phyloP scores from a whole-genome alignment of 179 eudicot genomes.

The Actinidia chinensis region DNA sequence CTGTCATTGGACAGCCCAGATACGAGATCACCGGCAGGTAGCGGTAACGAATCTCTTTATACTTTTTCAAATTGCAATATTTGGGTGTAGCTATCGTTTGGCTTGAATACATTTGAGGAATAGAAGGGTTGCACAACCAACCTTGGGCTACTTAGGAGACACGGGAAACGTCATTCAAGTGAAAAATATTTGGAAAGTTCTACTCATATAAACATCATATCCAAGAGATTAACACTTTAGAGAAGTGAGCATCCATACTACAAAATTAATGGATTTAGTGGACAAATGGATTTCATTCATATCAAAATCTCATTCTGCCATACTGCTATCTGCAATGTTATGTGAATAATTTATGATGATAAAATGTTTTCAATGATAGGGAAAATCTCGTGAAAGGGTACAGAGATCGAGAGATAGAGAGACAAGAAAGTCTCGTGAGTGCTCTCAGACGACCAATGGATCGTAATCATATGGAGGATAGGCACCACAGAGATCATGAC shows the following conservation, averaged over 20 bases:
- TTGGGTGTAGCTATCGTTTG: too few relatives aligned
- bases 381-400: constrained; percentile 84
- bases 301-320: not conserved
- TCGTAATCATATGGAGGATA: constrained; percentile 77
- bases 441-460: constrained; percentile 85
- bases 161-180: not conserved
- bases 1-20: constrained; percentile 90
- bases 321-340: not conserved
- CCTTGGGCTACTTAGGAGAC: not conserved
- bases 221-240: not conserved
- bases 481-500: constrained; percentile 87
- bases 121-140: not conserved
- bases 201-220: not conserved
- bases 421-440: constrained; percentile 76
- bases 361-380: constrained; percentile 47
- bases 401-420: constrained; percentile 63
- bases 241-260: not conserved
- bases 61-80: constrained; percentile 5
- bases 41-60: constrained; percentile 30
- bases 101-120: not conserved
- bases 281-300: not conserved
- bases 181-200: not conserved
- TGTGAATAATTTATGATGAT: constrained; percentile 11
- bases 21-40: constrained; percentile 65
- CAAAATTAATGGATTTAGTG: not conserved